phyloP scores from a whole-genome alignment of 139 green algal species.

The Deuterostichococcus epilithicus region DNA sequence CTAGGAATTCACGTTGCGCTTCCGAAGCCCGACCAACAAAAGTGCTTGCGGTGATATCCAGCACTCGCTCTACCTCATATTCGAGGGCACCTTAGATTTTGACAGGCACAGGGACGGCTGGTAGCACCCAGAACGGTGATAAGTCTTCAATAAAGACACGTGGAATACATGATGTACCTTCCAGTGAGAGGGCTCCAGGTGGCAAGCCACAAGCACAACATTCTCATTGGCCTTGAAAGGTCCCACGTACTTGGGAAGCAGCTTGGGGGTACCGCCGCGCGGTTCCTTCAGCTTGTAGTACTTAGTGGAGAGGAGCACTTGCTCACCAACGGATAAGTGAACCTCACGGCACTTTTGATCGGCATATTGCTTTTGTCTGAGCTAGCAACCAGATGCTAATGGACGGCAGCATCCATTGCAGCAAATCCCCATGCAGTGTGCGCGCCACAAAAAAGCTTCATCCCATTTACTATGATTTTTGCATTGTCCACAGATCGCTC shows the following conservation, averaged over 20 bases:
- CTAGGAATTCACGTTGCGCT: neutral
- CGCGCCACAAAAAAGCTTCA: neutral
- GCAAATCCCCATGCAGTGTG: neutral
- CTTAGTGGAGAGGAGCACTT: slow-evolving; percentile 10
- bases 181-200: slow-evolving; percentile 18
- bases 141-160: slow-evolving; percentile 3
- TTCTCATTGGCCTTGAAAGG: slow-evolving; percentile 22
- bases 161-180: slow-evolving; percentile 37
- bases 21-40: neutral
- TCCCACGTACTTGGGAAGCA: slow-evolving; percentile 32
- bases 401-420: neutral
- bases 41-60: slow-evolving; percentile 4
- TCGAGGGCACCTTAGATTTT: slow-evolving; percentile 1
- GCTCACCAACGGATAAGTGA: slow-evolving; percentile 8
- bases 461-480: neutral
- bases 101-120: neutral
- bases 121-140: neutral
- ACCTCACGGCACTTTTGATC: slow-evolving; percentile 1
- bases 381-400: slow-evolving; percentile 5
- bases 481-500: too few relatives aligned
- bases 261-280: slow-evolving; percentile 20
- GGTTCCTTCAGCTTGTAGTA: slow-evolving; percentile 17
- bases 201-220: slow-evolving; percentile 8
- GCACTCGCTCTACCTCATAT: slow-evolving; percentile 8
- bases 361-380: slow-evolving; percentile 10